Base-by-base conservation (phyloP, 1,284 basidiomycete genomes). In the Tremellales sp. region DNA sequence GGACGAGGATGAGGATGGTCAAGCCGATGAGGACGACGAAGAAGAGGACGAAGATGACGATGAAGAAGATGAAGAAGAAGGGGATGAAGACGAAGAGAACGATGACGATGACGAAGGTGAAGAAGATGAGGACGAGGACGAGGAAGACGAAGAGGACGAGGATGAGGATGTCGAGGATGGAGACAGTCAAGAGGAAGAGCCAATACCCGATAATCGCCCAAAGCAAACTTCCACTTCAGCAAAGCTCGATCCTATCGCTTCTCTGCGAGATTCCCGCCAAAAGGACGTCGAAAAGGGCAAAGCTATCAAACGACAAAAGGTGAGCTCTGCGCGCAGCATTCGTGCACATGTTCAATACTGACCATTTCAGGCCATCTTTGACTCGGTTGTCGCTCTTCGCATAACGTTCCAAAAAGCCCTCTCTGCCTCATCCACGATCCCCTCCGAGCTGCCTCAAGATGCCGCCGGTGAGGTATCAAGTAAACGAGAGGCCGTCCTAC, bases 401-500 rank as follows among this genome's bases (percentile, higher is more conserved):
- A 97, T 97, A 68, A 84, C 84, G 25, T 73, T 94, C 46, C 92
- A 96, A 74, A 96, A 91, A 75, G 81, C 84, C 21, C 77, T 84
- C 40, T 67, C 76, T 1, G 77, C 83, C 11, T 78, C 82, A 4
- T 58, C 54, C 4, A 86, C 89, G 63, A 72, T 77, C 48, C 76
- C 91, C 12, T 81, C 83, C 0, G 43, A 60, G 12, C 50, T 62
- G 1, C 49, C 62, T 21, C 29, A 49, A 24, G 60, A 63, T 43
- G 54, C 65, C 2, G 61, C 58, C 4, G 61, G 56, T 29, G 61
- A 69, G 45, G 31, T 65, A 17, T 50, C 54, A 11, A 36, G 37
- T 11, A 61, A 61, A 22, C 53, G 60, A 12, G 48, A 49, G 7
- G 64, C 64, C 23, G 62, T 65, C 17, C 51, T 75, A 13, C 50